Conservation (phyloP, 352 stramenopile species). For the Phytopythium boreale region DNA sequence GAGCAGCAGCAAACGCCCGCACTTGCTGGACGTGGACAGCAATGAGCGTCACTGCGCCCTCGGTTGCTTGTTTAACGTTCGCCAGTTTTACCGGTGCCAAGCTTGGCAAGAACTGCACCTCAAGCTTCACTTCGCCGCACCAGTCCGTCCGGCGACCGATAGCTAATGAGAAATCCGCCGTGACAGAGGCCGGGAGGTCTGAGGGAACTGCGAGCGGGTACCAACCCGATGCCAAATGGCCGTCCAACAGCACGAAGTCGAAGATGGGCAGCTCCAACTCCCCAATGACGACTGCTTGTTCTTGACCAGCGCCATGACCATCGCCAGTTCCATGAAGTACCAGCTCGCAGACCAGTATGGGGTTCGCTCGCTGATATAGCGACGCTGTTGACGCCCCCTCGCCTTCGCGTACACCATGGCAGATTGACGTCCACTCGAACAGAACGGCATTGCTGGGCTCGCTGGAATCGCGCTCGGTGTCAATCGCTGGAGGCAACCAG, state of each 20-base stretch:
- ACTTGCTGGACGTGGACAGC: slow-evolving; percentile 11
- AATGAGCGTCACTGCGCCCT: not conserved
- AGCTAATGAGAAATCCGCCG: not conserved
- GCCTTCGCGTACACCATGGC: not conserved
- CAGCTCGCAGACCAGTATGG: slow-evolving; percentile 27
- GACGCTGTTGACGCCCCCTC: not conserved
- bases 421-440: not conserved
- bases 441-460: not conserved
- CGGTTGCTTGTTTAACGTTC: not conserved
- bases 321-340: too few species aligned
- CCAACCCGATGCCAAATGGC: slow-evolving; percentile 32
- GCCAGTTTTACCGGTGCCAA: not conserved
- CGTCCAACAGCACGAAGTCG: slow-evolving; percentile 42
- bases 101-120: slow-evolving; percentile 41
- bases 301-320: not conserved
- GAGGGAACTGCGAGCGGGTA: slow-evolving; percentile 13
- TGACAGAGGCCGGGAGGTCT: not conserved
- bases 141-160: not conserved
- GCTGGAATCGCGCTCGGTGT: not conserved
- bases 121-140: slow-evolving; percentile 27
- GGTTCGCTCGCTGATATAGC: slow-evolving; percentile 15
- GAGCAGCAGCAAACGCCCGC: slow-evolving; percentile 7
- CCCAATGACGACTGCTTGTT: slow-evolving; percentile 8
- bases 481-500: not conserved
- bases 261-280: slow-evolving; percentile 42